A percentile compares a stretch with the other conserved stretches of the same genome.
phyloP scores from a whole-genome alignment of 2,329 filamentous ascomycete genomes.

The Didymellaceae sp. region DNA sequence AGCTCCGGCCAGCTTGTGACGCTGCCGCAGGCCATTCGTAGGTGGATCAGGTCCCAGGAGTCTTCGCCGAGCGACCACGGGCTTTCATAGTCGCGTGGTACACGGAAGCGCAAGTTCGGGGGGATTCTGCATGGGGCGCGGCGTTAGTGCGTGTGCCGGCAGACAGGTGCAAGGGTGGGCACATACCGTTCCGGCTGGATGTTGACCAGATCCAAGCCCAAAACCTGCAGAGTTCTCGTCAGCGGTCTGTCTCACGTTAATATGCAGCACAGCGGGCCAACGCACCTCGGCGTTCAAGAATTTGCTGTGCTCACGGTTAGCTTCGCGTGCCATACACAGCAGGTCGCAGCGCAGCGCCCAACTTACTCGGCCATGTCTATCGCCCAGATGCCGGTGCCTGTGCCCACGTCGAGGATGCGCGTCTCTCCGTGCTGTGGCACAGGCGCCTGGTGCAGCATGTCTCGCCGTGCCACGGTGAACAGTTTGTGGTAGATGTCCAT shows the following conservation, averaged over 20 bases:
- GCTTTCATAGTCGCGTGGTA: slow-evolving; percentile 78
- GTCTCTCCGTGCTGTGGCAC: slow-evolving; percentile 49
- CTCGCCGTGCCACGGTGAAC: slow-evolving; percentile 68
- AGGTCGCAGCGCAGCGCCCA: slow-evolving; percentile 24
- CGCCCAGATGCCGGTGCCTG: slow-evolving; percentile 90
- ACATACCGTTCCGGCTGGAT: slow-evolving; percentile 65
- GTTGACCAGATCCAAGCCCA: slow-evolving; percentile 66
- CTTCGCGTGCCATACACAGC: slow-evolving; percentile 21
- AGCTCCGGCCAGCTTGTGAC: slow-evolving; percentile 77
- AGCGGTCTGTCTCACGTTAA: slow-evolving; percentile 29
- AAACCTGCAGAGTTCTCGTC: slow-evolving; percentile 51
- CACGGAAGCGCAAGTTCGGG: slow-evolving; percentile 69
- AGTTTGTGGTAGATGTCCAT: slow-evolving; percentile 84
- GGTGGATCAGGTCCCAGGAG: slow-evolving; percentile 82
- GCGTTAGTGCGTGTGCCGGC: slow-evolving; percentile 40
- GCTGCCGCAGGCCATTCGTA: slow-evolving; percentile 79
- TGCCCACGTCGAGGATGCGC: slow-evolving; percentile 72
- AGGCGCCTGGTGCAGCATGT: slow-evolving; percentile 56
- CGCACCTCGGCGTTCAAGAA: slow-evolving; percentile 62
- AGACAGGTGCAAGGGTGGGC: slow-evolving; percentile 46
- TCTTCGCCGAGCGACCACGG: slow-evolving; percentile 72
- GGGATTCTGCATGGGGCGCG: slow-evolving; percentile 65
- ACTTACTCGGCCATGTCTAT: slow-evolving; percentile 82
- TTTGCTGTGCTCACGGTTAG: slow-evolving; percentile 52
- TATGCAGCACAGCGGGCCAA: slow-evolving; percentile 17